Conservation (phyloP, 257 asterid species). For the Knoxia roxburghii region DNA sequence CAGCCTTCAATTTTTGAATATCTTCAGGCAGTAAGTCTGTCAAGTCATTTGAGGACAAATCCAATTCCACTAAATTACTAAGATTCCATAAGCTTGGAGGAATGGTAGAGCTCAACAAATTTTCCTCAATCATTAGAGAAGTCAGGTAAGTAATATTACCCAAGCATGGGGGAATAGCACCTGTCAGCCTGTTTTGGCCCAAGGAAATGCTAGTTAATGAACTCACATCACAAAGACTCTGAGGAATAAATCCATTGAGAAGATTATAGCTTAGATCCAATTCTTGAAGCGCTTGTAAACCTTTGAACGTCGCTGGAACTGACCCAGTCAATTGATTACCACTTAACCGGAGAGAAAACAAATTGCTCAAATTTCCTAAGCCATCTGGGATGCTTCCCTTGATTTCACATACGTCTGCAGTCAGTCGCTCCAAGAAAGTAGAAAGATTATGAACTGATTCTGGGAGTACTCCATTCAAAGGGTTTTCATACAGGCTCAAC, state of each 20-base stretch:
- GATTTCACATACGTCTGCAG: background rate
- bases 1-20: constrained; percentile 17
- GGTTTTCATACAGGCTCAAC: background rate
- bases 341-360: background rate
- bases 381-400: background rate
- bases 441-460: constrained; percentile 13
- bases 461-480: constrained; percentile 1
- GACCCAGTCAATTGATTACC: background rate
- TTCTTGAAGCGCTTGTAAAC: background rate
- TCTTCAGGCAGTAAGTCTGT: constrained; percentile 16
- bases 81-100: constrained; percentile 25
- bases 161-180: constrained; percentile 7
- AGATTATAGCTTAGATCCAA: background rate
- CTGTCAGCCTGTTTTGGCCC: background rate
- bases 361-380: background rate
- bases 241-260: background rate
- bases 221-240: background rate
- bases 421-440: background rate
- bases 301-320: background rate
- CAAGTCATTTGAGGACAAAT: constrained; percentile 24
- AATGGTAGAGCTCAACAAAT: constrained; percentile 13
- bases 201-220: background rate
- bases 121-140: constrained; percentile 10
- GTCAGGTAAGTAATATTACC: constrained; percentile 15
- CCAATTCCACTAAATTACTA: constrained; percentile 13